phyloP scores from a whole-genome alignment of 192 early-diverging fungal species.

The Spizellomyces sp. region DNA sequence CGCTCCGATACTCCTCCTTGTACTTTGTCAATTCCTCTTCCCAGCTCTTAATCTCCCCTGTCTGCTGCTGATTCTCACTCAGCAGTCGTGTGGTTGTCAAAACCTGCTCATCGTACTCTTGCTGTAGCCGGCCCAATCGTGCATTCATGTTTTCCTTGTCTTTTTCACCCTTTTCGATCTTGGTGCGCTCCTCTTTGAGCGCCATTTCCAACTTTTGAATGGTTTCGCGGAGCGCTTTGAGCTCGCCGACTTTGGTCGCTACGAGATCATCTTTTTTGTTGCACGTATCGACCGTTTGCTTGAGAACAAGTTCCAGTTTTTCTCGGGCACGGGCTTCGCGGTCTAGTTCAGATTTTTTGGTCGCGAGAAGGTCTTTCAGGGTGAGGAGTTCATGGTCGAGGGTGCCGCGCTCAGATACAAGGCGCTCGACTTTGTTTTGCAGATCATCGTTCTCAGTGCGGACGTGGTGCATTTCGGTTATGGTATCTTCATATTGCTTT shows the following conservation, averaged over 20 bases:
- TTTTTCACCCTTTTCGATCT: conserved; percentile 33
- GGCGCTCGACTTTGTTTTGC: conserved; percentile 20
- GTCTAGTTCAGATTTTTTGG: conserved; percentile 58
- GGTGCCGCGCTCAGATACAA: conserved; percentile 33
- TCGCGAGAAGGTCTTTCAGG: conserved; percentile 53
- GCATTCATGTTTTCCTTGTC: conserved; percentile 43
- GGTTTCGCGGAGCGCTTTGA: conserved; percentile 34
- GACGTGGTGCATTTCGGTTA: conserved; percentile 24
- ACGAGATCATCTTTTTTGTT: conserved; percentile 49
- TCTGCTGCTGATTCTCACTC: conserved; percentile 49
- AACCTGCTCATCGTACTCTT: conserved; percentile 54
- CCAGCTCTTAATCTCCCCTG: conserved; percentile 45
- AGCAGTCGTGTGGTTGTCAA: conserved; percentile 40
- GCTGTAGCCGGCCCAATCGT: conserved; percentile 39
- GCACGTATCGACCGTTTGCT: conserved; percentile 27
- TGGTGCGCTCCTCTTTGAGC: conserved; percentile 45
- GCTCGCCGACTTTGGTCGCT: conserved; percentile 33
- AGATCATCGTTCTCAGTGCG: conserved; percentile 40
- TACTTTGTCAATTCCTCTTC: conserved; percentile 48
- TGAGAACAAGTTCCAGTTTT: conserved; percentile 47
- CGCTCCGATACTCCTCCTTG: conserved; percentile 48
- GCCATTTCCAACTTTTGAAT: conserved; percentile 38
- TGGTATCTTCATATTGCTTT: conserved; percentile 31
- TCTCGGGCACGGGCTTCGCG: conserved; percentile 48
- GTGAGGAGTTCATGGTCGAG: conserved; percentile 48